Conservation (phyloP, 2,329 filamentous ascomycete genomes). For the Aspergillus tamarii region DNA sequence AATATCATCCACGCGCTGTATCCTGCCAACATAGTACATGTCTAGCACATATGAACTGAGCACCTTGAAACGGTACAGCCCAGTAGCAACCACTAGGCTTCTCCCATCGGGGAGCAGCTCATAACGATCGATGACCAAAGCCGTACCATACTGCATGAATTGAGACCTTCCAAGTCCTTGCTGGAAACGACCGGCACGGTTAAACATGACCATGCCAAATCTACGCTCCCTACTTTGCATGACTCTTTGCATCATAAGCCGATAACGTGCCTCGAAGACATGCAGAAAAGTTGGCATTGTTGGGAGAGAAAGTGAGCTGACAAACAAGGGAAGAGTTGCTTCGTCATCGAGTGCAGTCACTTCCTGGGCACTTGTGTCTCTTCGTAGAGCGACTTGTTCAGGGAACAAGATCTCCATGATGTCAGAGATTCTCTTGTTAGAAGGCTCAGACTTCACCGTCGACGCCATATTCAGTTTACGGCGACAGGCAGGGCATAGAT, state of each 20-base stretch:
- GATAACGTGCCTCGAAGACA: slow-evolving; percentile 90
- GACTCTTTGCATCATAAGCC: slow-evolving; percentile 82
- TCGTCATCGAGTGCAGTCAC: slow-evolving; percentile 57
- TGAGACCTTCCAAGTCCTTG: slow-evolving; percentile 55
- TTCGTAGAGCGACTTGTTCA: slow-evolving; percentile 63
- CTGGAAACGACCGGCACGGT: slow-evolving; percentile 56
- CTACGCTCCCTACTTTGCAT: slow-evolving; percentile 69
- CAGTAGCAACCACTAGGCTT: slow-evolving; percentile 77
- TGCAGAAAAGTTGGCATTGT: slow-evolving; percentile 83
- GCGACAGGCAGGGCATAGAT: slow-evolving; percentile 80
- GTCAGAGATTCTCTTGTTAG: slow-evolving; percentile 65
- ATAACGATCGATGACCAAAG: slow-evolving; percentile 74
- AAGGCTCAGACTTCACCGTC: slow-evolving; percentile 53
- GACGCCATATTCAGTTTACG: slow-evolving; percentile 61
- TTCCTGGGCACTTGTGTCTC: slow-evolving; percentile 61
- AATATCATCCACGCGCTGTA: slow-evolving; percentile 81
- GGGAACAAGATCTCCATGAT: slow-evolving; percentile 72
- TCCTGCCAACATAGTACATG: slow-evolving; percentile 75
- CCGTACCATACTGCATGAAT: slow-evolving; percentile 76
- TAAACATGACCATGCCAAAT: slow-evolving; percentile 85
- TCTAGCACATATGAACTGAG: slow-evolving; percentile 65
- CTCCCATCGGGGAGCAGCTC: slow-evolving; percentile 78
- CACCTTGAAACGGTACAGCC: slow-evolving; percentile 76
- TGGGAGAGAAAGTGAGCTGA: slow-evolving; percentile 81
- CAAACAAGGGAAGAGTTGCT: slow-evolving; percentile 71